Conservation (phyloP, 2,329 filamentous ascomycete genomes). For the Botryotinia narcissicola region DNA sequence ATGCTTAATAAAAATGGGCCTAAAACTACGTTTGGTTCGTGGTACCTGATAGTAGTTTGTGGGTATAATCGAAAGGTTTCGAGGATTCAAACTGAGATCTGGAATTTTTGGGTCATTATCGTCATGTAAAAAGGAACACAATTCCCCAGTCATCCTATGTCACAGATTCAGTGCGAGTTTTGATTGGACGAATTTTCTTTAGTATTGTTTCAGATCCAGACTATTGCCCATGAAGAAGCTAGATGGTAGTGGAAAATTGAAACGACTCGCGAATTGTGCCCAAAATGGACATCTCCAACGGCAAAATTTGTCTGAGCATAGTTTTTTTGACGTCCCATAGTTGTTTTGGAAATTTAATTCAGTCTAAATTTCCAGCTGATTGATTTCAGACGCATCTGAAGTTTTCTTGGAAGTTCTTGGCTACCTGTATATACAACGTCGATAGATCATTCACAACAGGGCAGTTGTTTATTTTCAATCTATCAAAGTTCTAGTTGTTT, state of each 20-base stretch:
- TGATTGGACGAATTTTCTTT: neutral
- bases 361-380: neutral
- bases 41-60: neutral
- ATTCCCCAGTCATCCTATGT: neutral
- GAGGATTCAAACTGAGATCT: neutral
- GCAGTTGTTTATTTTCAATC: neutral
- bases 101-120: neutral
- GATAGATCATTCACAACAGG: neutral
- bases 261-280: neutral
- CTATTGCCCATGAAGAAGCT: neutral
- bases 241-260: neutral
- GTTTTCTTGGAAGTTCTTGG: conserved; percentile 14
- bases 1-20: neutral
- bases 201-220: neutral
- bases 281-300: neutral
- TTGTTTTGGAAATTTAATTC: neutral
- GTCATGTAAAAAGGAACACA: neutral
- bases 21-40: neutral
- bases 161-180: neutral
- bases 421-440: conserved; percentile 12
- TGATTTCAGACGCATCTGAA: conserved; percentile 11
- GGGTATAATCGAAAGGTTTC: neutral
- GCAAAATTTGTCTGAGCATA: neutral
- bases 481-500: neutral
- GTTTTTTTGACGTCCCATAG: conserved; percentile 12